phyloP scores from a whole-genome alignment of 345 rosid species.

The Arabidopsis thaliana region DNA sequence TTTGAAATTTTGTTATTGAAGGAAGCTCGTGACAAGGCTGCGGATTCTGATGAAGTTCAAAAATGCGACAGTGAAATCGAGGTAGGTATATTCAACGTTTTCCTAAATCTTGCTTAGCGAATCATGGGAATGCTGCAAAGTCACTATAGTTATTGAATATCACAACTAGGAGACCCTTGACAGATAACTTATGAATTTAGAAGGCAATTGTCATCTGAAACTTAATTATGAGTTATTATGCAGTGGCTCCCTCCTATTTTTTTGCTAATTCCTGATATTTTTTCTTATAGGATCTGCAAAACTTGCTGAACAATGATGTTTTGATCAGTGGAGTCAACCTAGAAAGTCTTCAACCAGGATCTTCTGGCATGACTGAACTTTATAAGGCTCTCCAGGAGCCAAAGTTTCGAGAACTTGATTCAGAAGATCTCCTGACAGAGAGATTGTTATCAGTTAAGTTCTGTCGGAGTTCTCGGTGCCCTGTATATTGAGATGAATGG shows the following conservation, averaged over 20 bases:
- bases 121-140: constrained; percentile 2
- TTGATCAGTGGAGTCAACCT: constrained; percentile 42
- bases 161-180: constrained; percentile 1
- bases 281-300: constrained; percentile 61
- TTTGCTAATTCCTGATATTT: constrained; percentile 31
- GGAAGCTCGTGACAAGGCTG: constrained; percentile 56
- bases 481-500: constrained; percentile 11
- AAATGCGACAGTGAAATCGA: constrained; percentile 63
- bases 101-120: not conserved
- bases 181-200: not conserved
- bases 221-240: not conserved
- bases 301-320: constrained; percentile 50
- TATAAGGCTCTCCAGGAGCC: constrained; percentile 58
- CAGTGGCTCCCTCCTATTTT: not conserved
- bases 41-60: constrained; percentile 48
- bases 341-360: constrained; percentile 44
- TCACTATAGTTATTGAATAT: constrained; percentile 5
- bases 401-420: constrained; percentile 60
- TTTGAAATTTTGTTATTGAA: constrained; percentile 51
- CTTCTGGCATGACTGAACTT: constrained; percentile 47
- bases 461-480: constrained; percentile 1
- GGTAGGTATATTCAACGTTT: constrained; percentile 53
- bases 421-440: constrained; percentile 63
- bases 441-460: constrained; percentile 64
- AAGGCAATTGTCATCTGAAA: not conserved